Conservation (phyloP, 768 basidiomycete genomes). For the Udeniomyces megalosporus region DNA sequence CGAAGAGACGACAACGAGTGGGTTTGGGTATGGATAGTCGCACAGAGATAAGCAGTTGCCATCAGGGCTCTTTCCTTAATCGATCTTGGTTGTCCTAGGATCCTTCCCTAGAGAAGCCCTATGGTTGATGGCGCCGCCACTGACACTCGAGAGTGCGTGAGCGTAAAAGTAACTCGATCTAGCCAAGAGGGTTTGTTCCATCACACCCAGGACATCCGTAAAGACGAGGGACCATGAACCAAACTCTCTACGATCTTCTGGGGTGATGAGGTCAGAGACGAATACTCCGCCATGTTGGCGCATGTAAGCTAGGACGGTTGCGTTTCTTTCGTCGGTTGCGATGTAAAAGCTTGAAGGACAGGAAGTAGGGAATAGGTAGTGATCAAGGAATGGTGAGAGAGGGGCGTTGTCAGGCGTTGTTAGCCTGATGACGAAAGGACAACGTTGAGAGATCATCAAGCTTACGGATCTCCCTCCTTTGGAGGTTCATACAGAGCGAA, state of each 20-base stretch:
- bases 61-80: too few relatives aligned
- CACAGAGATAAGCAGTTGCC: too few relatives aligned
- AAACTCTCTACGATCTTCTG: conserved; percentile 30
- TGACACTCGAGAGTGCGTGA: not conserved
- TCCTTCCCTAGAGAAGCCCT: conserved; percentile 11
- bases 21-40: too few relatives aligned
- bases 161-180: conserved; percentile 18
- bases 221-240: conserved; percentile 35
- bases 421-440: not conserved
- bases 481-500: conserved; percentile 1
- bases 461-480: conserved; percentile 2
- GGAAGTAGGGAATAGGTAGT: not conserved
- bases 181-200: conserved; percentile 34
- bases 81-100: conserved; percentile 13
- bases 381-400: not conserved
- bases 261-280: conserved; percentile 34
- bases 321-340: conserved; percentile 34
- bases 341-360: conserved; percentile 19
- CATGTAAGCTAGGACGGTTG: conserved; percentile 27
- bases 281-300: conserved; percentile 32
- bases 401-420: too few relatives aligned
- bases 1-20: too few relatives aligned
- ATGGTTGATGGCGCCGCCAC: conserved; percentile 15
- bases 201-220: conserved; percentile 34
- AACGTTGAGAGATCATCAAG: not conserved